Percentiles rank a stretch among this genome's conserved stretches.
phyloP scores from a whole-genome alignment of 495 filamentous ascomycete genomes.

The Aspergillus olivimuriae region DNA sequence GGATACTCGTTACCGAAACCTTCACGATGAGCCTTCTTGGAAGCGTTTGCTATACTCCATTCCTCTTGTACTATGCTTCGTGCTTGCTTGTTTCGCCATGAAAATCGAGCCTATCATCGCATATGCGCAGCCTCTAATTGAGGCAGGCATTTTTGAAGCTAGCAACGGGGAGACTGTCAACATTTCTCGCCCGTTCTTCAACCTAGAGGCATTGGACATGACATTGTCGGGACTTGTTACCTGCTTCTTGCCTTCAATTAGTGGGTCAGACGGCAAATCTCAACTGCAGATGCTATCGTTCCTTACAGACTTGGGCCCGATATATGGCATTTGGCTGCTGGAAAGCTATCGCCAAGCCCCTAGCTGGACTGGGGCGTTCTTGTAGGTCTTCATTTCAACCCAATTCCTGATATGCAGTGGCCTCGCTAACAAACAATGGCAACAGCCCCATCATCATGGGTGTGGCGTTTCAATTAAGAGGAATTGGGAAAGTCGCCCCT shows the following conservation, averaged over 20 bases:
- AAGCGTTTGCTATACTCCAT: conserved; percentile 5
- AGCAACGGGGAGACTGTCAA: conserved; percentile 7
- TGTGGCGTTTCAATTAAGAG: conserved; percentile 6
- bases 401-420: too few relatives aligned
- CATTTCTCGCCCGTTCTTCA: neutral
- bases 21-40: neutral
- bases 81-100: conserved; percentile 1
- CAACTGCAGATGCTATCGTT: conserved; percentile 15
- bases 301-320: conserved; percentile 7
- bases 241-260: conserved; percentile 15
- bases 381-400: conserved; percentile 7
- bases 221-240: conserved; percentile 5
- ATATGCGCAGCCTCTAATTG: neutral
- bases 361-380: neutral
- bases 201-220: conserved; percentile 7
- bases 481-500: conserved; percentile 13
- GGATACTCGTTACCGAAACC: neutral
- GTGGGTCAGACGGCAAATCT: conserved; percentile 4
- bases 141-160: conserved; percentile 1
- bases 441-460: conserved; percentile 11
- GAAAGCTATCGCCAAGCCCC: conserved; percentile 14
- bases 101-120: neutral
- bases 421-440: too few relatives aligned
- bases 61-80: conserved; percentile 3
- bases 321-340: conserved; percentile 17